These are phyloP conservation scores for Cryphonectria japonica DNA, from an alignment of 2,329 filamentous ascomycete species.

Conservation along the genomic window DNA sequence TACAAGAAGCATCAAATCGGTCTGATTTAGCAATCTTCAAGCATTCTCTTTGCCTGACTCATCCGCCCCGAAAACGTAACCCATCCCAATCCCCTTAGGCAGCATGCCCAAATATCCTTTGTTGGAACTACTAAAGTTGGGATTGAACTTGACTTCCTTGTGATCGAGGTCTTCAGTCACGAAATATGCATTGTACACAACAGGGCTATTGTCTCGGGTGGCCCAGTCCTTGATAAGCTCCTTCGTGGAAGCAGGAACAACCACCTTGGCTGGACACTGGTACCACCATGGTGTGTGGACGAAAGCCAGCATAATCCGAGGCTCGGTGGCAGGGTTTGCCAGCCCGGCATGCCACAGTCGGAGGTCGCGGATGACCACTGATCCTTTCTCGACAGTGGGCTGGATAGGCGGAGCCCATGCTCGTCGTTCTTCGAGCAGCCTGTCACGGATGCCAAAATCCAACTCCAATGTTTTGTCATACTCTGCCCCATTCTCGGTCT, in stretches of 20 bases:
- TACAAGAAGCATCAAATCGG: background rate
- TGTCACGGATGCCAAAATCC: conserved; percentile 37
- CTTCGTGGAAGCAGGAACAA: conserved; percentile 21
- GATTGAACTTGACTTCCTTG: conserved; percentile 34
- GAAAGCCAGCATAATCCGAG: conserved; percentile 48
- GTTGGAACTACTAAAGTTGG: conserved; percentile 35
- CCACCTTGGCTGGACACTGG: conserved; percentile 16
- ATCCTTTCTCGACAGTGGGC: conserved; percentile 46
- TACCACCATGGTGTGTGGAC: conserved; percentile 46
- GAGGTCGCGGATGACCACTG: conserved; percentile 50
- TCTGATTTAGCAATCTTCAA: background rate
- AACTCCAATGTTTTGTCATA: conserved; percentile 8
- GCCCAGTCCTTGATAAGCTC: conserved; percentile 22
- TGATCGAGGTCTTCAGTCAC: conserved; percentile 33
- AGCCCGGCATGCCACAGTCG: conserved; percentile 55
- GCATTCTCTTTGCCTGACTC: background rate
- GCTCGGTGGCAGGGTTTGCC: conserved; percentile 47
- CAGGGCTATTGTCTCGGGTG: conserved; percentile 9
- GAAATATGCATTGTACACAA: conserved; percentile 29
- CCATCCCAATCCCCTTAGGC: conserved; percentile 20
- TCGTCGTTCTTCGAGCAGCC: conserved; percentile 39
- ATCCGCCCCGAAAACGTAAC: conserved; percentile 10
- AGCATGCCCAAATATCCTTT: conserved; percentile 31
- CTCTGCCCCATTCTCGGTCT: background rate
- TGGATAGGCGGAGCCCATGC: conserved; percentile 42